Evolutionary conservation across 352 stramenopile genomes (phyloP), one percentile per base, ranked within the genome.

Genomic region (Discostella stelligera): DNA sequence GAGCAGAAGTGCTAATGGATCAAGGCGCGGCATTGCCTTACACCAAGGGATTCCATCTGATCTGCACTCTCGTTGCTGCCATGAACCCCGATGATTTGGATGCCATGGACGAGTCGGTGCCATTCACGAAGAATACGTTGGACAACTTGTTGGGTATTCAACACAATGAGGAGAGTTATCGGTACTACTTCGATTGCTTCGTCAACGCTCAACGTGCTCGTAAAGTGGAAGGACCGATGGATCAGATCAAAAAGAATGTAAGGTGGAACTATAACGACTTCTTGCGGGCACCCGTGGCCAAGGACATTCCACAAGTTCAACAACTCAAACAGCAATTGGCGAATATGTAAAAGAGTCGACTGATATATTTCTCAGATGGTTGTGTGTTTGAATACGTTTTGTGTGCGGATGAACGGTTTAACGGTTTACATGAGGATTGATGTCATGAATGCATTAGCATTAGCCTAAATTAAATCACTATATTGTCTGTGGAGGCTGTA

Each of bases 71-170:
- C 55, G 73, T 80, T 13, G 79, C 73, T 10, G 75, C 79, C 13
- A 77, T 79, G 62, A 80, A 76, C 56, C 79, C 79, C 0, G 73
- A 82, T 39, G 79, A 86, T 66, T 80, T 86, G 64, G 79, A 86
- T 77, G 73, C 79, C 30, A 86, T 86, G 75, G 73, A 86, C 60
- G 79, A 75, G 50, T 0, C 61, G 82, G 2, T 73, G 66, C n/a
- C 82, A 82, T 73, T 82, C 79, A 46, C 77, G 76, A 39, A 44
- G 37, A 44, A 53, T 39, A 7, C 76, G 61, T 1, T 76, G 81
- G 61, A 65, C 76, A 52, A 86, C 59, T 63, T 86, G 52, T 74
- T 86, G 66, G 79, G 79, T 11, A 66, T 81, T 21, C n/a, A 75
- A 21, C 41, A 71, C 52, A 71, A 77, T 64, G 72, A 81, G 9